Evolutionary conservation across 192 early-diverging fungal genomes (phyloP).

Genomic region (Coemansia pectinata): DNA sequence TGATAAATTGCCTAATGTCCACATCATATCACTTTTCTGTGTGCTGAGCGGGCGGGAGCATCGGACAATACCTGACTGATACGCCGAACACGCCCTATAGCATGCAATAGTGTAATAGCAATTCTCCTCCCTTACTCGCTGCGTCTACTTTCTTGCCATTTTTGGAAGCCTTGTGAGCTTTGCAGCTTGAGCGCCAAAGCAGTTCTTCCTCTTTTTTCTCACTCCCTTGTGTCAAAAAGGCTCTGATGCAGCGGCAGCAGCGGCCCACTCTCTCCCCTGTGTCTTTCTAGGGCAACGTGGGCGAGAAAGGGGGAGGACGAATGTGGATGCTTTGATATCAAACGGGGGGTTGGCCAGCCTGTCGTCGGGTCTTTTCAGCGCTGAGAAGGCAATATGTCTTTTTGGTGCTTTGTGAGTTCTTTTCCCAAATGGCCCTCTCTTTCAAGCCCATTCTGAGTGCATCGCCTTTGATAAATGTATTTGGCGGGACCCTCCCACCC

Average conservation of each 20-base stretch:
- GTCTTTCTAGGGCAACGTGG: background rate
- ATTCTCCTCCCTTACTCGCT: background rate
- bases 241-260: background rate
- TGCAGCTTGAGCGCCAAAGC: background rate
- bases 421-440: constrained; percentile 1
- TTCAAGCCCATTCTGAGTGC: background rate
- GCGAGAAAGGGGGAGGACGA: background rate
- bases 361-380: background rate
- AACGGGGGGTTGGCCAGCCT: background rate
- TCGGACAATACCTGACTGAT: background rate
- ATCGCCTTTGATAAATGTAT: constrained; percentile 6
- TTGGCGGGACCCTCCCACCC: background rate
- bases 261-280: background rate
- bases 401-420: background rate
- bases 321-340: constrained; percentile 4
- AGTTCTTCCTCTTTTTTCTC: background rate
- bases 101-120: constrained; percentile 2
- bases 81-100: background rate
- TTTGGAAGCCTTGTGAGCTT: background rate
- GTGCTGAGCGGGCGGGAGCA: background rate
- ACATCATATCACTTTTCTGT: background rate
- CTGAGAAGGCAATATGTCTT: background rate
- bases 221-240: constrained; percentile 3
- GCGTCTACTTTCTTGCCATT: background rate
- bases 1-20: background rate